Percentiles rank a stretch among this genome's conserved stretches.
Evolutionary conservation across 2,329 filamentous ascomycete species (phyloP).

Genomic region (Neopestalotiopsis sp.): DNA sequence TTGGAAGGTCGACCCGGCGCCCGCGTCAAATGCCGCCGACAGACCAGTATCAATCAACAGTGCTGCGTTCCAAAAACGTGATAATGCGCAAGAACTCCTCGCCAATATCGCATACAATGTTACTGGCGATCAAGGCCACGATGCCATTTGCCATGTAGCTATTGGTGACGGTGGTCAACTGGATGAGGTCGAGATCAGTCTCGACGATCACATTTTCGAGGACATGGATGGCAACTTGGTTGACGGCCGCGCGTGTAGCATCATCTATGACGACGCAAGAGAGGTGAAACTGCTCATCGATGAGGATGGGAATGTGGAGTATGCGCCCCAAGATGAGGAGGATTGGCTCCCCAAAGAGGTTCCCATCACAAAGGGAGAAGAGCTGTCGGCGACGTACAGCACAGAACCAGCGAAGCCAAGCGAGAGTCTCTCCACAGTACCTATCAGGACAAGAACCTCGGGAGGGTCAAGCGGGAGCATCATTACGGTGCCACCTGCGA

Average conservation of each 20-base stretch:
- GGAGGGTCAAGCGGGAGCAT: too few species aligned
- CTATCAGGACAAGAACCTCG: too few species aligned
- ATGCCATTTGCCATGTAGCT: background rate
- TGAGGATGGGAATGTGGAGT: background rate
- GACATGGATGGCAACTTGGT: slow-evolving; percentile 17
- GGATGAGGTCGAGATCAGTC: slow-evolving; percentile 7
- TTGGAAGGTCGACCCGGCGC: background rate
- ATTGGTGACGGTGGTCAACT: background rate
- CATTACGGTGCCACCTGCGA: too few species aligned
- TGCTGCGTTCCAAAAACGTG: background rate
- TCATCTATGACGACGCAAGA: slow-evolving; percentile 15
- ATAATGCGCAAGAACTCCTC: background rate
- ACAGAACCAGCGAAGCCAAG: background rate
- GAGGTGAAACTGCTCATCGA: background rate
- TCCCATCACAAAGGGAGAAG: background rate
- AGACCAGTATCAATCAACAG: background rate
- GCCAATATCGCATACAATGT: background rate
- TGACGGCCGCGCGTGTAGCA: slow-evolving; percentile 14
- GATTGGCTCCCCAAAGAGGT: background rate
- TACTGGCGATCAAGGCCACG: background rate
- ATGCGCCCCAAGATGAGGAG: background rate
- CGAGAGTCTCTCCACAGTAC: background rate
- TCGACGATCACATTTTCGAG: slow-evolving; percentile 13
- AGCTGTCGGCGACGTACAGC: background rate
- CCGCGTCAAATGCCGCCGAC: background rate